A percentile compares a stretch with the other conserved stretches of the same genome.
Conservation (phyloP, 805 yeast species). For the Ogataea trehalophila region DNA sequence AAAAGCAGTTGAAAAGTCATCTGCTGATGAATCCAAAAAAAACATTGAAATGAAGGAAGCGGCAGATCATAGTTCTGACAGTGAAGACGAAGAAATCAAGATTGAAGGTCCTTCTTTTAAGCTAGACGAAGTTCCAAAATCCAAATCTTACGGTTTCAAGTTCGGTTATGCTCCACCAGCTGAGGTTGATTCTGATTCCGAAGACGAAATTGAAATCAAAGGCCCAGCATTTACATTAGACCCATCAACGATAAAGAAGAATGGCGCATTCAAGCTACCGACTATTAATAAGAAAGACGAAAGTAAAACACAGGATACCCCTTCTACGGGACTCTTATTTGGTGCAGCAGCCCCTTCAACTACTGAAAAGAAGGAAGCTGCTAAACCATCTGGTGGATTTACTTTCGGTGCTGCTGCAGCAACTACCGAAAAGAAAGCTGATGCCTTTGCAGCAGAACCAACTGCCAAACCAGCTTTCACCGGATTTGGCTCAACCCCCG, state of each 20-base stretch:
- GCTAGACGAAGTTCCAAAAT: slow-evolving; percentile 40
- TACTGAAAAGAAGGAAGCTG: slow-evolving; percentile 14
- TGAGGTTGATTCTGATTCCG: slow-evolving; percentile 40
- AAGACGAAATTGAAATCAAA: slow-evolving; percentile 60
- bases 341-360: slow-evolving; percentile 6
- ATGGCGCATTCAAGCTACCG: slow-evolving; percentile 28
- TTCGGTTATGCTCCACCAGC: slow-evolving; percentile 34
- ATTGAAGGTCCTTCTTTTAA: slow-evolving; percentile 70
- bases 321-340: slow-evolving; percentile 16
- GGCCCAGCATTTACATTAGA: slow-evolving; percentile 63
- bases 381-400: slow-evolving; percentile 9
- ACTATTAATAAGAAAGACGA: not conserved
- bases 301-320: not conserved
- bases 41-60: slow-evolving; percentile 7
- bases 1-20: not conserved
- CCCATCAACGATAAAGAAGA: slow-evolving; percentile 32
- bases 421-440: not conserved
- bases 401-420: slow-evolving; percentile 2
- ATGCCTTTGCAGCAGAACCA: not conserved
- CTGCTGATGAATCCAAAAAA: not conserved
- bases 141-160: slow-evolving; percentile 46
- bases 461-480: slow-evolving; percentile 4
- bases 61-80: slow-evolving; percentile 22
- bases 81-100: slow-evolving; percentile 46
- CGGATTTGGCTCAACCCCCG: slow-evolving; percentile 6